Base-by-base conservation (phyloP, 2,329 filamentous ascomycete genomes). In the Aspergillus versicolor region DNA sequence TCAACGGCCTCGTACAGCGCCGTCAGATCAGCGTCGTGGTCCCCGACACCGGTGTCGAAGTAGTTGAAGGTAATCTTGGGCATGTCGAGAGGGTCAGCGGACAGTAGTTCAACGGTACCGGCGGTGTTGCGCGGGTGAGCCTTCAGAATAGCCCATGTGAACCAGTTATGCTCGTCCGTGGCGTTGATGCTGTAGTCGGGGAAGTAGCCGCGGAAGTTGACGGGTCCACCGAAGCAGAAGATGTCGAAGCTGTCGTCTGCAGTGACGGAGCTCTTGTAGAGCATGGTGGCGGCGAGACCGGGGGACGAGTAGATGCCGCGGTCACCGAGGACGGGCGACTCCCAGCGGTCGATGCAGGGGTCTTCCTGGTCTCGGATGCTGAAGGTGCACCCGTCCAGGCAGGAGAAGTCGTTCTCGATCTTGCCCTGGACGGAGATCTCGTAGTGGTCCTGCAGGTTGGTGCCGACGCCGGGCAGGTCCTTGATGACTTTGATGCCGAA, bases 21-120 rank as follows among this genome's bases (percentile, higher is more conserved):
- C 46, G 76, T 65, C 5, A 82, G 71, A 61, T 84, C 80, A 8
- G 83, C 66, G 46, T 84, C 77, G 34, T 77, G 72, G 0, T 73
- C 73, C 2, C 74, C 72, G 0, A 71, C 72, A 3, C 77, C 73
- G 40, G 73, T 75, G 22, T 68, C 74, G 42, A 73, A 87, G 70
- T 81, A 87, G 70, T 85, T 83, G 75, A 86, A 88, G 49, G 77
- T 75, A 62, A 90, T 88, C 5, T 81, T 70, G 0, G 88, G 88
- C 3, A 79, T 75, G 53, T 89, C 87, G 1, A 83, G 81, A 0
- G 88, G 87, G 66, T 90, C 82, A 0, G 81, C 73, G 0, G 84
- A 86, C 15, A 76, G 77, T 5, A 91, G 81, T 3, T 72, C 80
- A 4, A 91, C 87, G 1, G 79, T 82, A 8, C 88, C 88, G 5